Percentiles rank a stretch among this genome's conserved stretches.
Evolutionary conservation across 805 yeast genomes (phyloP).

Genomic region (Candida tallmaniae): DNA sequence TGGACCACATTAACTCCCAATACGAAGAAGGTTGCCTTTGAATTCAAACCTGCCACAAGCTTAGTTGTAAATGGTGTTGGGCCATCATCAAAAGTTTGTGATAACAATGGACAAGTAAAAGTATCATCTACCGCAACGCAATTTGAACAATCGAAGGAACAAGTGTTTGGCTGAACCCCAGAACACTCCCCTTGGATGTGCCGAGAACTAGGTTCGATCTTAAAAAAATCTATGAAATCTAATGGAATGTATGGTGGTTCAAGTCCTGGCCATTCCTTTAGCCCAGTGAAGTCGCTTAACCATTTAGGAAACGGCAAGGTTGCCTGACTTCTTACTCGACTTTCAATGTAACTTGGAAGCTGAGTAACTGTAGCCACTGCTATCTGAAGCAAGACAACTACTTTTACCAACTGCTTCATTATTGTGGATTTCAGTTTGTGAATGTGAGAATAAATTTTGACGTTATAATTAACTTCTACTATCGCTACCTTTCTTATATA

Average conservation of each 20-base stretch:
- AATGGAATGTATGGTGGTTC: conserved; percentile 87
- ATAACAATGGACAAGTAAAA: conserved; percentile 63
- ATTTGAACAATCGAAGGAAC: conserved; percentile 83
- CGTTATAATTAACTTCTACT: too few relatives aligned
- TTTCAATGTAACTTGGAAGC: too few relatives aligned
- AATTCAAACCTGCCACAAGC: conserved; percentile 49
- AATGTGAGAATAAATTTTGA: too few relatives aligned
- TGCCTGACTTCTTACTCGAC: too few relatives aligned
- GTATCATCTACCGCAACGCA: conserved; percentile 78
- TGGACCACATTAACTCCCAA: conserved; percentile 77
- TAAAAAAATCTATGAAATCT: conserved; percentile 57
- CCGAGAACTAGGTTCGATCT: conserved; percentile 43
- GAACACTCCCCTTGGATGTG: conserved; percentile 58
- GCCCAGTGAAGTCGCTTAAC: conserved; percentile 71
- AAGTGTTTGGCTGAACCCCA: conserved; percentile 17
- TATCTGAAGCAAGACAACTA: too few relatives aligned
- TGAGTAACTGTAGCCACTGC: too few relatives aligned
- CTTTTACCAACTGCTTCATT: too few relatives aligned
- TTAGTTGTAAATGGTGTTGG: conserved; percentile 71
- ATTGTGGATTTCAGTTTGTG: too few relatives aligned
- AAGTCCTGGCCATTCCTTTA: conserved; percentile 76
- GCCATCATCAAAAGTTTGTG: conserved; percentile 95
- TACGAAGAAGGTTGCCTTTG: conserved; percentile 74
- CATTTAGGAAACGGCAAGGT: conserved; percentile 66
- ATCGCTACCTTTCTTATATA: too few relatives aligned